phyloP scores from a whole-genome alignment of 805 yeast species.

The Suhomyces pyralidae region DNA sequence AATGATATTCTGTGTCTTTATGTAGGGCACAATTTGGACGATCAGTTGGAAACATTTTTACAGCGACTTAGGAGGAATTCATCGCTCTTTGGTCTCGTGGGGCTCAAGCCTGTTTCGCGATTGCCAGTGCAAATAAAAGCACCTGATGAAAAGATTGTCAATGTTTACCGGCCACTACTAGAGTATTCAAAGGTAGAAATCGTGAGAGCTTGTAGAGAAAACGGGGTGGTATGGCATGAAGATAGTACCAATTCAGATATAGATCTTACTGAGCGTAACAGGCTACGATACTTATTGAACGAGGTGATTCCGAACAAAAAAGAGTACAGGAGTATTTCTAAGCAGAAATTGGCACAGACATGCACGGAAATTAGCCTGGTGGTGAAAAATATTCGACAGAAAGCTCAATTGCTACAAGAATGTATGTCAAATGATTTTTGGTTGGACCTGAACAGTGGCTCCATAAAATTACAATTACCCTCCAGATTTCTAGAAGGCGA shows the following conservation, averaged over 20 bases:
- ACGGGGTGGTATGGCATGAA: slow-evolving; percentile 60
- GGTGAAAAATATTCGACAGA: neutral
- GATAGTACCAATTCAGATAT: slow-evolving; percentile 61
- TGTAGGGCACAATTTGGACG: slow-evolving; percentile 69
- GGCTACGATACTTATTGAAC: slow-evolving; percentile 39
- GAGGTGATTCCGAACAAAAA: slow-evolving; percentile 1
- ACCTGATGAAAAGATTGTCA: slow-evolving; percentile 12
- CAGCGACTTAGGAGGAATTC: slow-evolving; percentile 47
- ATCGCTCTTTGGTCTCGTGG: slow-evolving; percentile 53
- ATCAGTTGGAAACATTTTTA: slow-evolving; percentile 68
- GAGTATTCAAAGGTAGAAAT: slow-evolving; percentile 43
- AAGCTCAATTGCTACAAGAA: neutral
- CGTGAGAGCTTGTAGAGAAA: slow-evolving; percentile 40
- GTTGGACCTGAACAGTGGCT: slow-evolving; percentile 7
- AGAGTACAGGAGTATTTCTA: neutral
- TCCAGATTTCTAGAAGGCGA: slow-evolving; percentile 4
- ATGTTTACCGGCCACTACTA: slow-evolving; percentile 53
- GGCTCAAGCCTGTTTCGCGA: slow-evolving; percentile 39
- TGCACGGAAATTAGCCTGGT: slow-evolving; percentile 5
- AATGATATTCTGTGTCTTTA: slow-evolving; percentile 37
- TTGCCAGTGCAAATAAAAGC: slow-evolving; percentile 21
- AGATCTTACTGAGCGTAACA: slow-evolving; percentile 55
- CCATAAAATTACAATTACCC: slow-evolving; percentile 12
- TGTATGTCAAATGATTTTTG: too few relatives aligned
- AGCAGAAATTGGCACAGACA: slow-evolving; percentile 11